Evolutionary conservation across 2,329 filamentous ascomycete genomes (phyloP), one percentile per base, ranked within the genome.

Genomic region (Ascochyta lentis): DNA sequence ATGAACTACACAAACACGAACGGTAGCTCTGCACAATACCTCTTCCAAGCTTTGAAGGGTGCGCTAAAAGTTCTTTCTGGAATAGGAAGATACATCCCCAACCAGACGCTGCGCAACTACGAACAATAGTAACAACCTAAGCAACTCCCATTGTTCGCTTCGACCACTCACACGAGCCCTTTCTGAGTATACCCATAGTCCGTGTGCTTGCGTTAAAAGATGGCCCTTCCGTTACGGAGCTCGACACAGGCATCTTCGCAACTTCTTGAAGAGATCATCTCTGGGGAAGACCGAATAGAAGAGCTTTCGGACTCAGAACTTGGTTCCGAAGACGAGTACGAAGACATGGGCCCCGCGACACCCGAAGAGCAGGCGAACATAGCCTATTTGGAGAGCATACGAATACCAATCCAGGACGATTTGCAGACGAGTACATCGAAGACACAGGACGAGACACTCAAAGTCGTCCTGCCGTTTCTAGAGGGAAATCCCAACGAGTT

Each of bases 391-490:
- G 67, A 69, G 12, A 68, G 66, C 35, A 54, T 75, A n/a, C 63
- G 61, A 15, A 61, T 90, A 12, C 80, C 81, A 16, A 84, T 96
- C 63, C 80, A 79, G 51, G 92, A 96, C 69, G 61, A 69, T 15
- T 80, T 93, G 46, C 72, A 78, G 44, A 95, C 92, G 4, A 79
- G 84, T 56, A 90, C 90, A 23, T 92, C 89, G 1, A 71, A 76
- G 45, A 72, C 85, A 26, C 91, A 96, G 75, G 83, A 89, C 55
- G 79, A 85, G 52, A 94, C 90, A 0, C 79, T 91, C 50, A 76
- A 85, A 34, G 83, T 84, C 67, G 90, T 90, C 66, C 77, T 92
- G 27, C 88, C 89, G 0, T 89, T 87, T 61, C 80, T 96, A 15
- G 78, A 79, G 31, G 78, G 78, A n/a, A 81, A 78, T 38, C 79